A percentile compares a stretch with the other conserved stretches of the same genome.
Conservation (phyloP, 306 rosid genomes). For the Carpinus viminea region DNA sequence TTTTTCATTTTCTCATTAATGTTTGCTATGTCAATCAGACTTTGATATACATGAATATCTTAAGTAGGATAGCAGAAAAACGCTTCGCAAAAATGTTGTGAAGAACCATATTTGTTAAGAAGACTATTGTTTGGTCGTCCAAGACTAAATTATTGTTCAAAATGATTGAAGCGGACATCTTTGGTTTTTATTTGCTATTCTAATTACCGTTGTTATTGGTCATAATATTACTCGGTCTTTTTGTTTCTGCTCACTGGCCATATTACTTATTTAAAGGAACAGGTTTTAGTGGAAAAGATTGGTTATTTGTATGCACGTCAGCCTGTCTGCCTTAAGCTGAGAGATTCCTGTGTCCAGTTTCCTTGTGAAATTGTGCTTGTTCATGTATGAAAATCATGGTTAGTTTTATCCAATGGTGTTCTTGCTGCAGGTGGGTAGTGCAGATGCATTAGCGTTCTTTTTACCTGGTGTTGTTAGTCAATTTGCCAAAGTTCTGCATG, state of each 20-base stretch:
- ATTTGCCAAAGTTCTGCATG: slow-evolving; percentile 73
- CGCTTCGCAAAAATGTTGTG: neutral
- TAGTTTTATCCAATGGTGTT: slow-evolving; percentile 16
- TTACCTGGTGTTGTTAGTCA: slow-evolving; percentile 93
- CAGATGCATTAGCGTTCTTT: slow-evolving; percentile 92
- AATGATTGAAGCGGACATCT: neutral
- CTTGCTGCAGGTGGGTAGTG: slow-evolving; percentile 69
- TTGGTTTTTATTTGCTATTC: neutral
- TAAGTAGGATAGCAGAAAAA: neutral
- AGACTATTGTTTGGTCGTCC: neutral
- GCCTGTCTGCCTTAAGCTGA: neutral
- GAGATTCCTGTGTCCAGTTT: neutral
- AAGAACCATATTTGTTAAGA: neutral
- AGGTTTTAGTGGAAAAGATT: neutral
- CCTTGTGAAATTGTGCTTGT: neutral
- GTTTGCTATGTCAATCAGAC: neutral
- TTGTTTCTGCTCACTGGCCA: neutral
- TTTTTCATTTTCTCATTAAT: neutral
- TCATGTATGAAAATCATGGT: neutral
- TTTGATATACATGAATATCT: neutral
- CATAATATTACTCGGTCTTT: neutral
- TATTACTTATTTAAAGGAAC: neutral
- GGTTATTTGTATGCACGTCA: neutral
- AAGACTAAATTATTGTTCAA: slow-evolving; percentile 5
- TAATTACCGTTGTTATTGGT: neutral